These are phyloP conservation scores for Globisporangium uncinulatum DNA, from an alignment of 352 stramenopile genomes.

Conservation along the genomic window DNA sequence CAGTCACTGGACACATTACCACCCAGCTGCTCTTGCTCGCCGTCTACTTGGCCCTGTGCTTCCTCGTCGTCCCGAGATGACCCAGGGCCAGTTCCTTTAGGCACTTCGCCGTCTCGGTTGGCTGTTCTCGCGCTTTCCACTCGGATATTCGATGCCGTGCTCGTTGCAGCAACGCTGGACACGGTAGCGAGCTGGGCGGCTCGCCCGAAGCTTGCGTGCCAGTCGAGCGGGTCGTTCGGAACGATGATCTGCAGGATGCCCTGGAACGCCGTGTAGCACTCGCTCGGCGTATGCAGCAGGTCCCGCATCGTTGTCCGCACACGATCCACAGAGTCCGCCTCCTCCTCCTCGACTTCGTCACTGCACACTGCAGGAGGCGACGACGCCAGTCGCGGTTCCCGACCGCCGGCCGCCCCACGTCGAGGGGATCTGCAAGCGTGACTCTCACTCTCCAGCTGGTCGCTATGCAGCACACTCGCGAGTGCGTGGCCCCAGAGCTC, in stretches of 20 bases:
- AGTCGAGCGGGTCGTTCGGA: constrained; percentile 10
- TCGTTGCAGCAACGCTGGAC: not conserved
- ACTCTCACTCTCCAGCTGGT: not conserved
- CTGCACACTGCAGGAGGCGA: not conserved
- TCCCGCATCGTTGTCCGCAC: constrained; percentile 1
- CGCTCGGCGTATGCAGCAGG: constrained; percentile 2
- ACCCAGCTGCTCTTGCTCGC: too few relatives aligned
- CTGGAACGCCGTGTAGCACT: constrained; percentile 8
- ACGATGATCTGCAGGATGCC: constrained; percentile 10
- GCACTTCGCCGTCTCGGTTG: too few relatives aligned
- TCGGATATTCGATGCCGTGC: not conserved
- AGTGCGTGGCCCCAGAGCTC: constrained; percentile 4
- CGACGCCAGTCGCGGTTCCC: not conserved
- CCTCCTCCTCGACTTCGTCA: not conserved
- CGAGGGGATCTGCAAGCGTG: not conserved
- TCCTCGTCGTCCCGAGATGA: not conserved
- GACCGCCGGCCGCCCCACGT: not conserved
- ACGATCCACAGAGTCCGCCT: not conserved
- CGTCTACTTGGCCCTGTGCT: too few relatives aligned
- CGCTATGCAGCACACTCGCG: not conserved
- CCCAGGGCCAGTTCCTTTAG: too few relatives aligned
- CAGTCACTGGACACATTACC: not conserved
- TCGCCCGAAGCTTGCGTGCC: constrained; percentile 8
- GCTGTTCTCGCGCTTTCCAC: too few relatives aligned
- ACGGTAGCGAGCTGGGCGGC: not conserved